phyloP scores from a whole-genome alignment of 164 flowering plant species.

The Cinnamomum micranthum region DNA sequence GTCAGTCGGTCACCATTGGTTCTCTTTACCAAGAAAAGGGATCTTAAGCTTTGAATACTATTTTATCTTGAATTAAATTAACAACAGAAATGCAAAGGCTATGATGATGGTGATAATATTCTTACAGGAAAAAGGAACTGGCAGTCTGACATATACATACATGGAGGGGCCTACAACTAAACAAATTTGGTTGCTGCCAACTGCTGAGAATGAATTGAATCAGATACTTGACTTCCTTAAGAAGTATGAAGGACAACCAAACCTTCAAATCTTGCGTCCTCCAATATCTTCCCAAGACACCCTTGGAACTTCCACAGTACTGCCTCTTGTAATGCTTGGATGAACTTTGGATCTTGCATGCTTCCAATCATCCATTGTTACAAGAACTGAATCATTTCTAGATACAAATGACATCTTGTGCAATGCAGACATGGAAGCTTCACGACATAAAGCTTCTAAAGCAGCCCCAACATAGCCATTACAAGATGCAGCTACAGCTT shows the following conservation, averaged over 20 bases:
- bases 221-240: neutral
- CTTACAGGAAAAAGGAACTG: neutral
- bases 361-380: conserved; percentile 74
- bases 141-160: neutral
- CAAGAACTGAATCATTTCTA: conserved; percentile 19
- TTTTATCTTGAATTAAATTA: too few species aligned
- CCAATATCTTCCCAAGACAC: conserved; percentile 97
- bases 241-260: conserved; percentile 3
- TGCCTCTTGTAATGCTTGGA: conserved; percentile 94
- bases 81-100: too few species aligned
- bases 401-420: conserved; percentile 32
- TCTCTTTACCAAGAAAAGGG: too few species aligned
- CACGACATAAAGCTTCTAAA: conserved; percentile 87
- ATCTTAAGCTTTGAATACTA: too few species aligned
- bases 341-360: conserved; percentile 69
- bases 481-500: conserved; percentile 77
- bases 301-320: conserved; percentile 81
- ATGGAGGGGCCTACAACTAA: neutral
- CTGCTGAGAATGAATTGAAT: neutral
- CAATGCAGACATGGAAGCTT: conserved; percentile 54
- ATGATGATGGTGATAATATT: too few species aligned
- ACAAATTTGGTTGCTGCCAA: neutral
- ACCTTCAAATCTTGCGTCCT: conserved; percentile 85
- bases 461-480: conserved; percentile 98
- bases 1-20: too few species aligned